These are phyloP conservation scores for Aaosphaeria arxii DNA, from an alignment of 2,329 filamentous ascomycete species.

Conservation along the genomic window DNA sequence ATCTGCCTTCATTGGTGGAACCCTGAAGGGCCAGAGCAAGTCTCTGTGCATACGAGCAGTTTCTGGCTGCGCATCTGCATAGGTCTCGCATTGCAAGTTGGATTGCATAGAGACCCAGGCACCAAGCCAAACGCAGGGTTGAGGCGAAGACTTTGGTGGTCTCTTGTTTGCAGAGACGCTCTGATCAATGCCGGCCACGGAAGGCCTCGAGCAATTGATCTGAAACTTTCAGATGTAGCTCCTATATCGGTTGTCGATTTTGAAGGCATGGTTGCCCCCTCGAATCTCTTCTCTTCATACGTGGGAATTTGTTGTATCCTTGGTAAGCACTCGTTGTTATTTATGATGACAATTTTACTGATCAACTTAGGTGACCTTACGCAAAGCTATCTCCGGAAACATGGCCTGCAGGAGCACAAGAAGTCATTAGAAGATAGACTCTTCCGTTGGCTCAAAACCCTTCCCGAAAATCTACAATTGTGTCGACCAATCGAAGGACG, in stretches of 20 bases:
- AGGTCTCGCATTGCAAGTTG: slow-evolving; percentile 44
- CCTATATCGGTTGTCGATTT: slow-evolving; percentile 38
- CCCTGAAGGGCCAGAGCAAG: slow-evolving; percentile 40
- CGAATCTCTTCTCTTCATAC: slow-evolving; percentile 38
- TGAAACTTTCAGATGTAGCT: slow-evolving; percentile 39
- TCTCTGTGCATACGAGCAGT: slow-evolving; percentile 43
- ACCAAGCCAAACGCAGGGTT: slow-evolving; percentile 32
- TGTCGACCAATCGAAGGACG: slow-evolving; percentile 17
- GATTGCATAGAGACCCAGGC: slow-evolving; percentile 42
- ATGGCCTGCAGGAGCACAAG: slow-evolving; percentile 28
- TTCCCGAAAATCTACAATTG: slow-evolving; percentile 30
- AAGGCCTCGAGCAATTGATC: slow-evolving; percentile 39
- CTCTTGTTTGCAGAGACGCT: slow-evolving; percentile 40
- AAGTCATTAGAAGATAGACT: slow-evolving; percentile 37
- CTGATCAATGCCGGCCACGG: slow-evolving; percentile 43
- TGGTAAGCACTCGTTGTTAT: background rate
- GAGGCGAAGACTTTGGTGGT: slow-evolving; percentile 44
- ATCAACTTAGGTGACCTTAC: slow-evolving; percentile 33
- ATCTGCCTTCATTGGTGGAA: slow-evolving; percentile 45
- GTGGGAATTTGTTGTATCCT: slow-evolving; percentile 38
- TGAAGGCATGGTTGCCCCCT: slow-evolving; percentile 21
- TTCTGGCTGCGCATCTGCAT: slow-evolving; percentile 45
- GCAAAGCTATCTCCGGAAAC: slow-evolving; percentile 37
- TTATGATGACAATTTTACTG: too few relatives aligned
- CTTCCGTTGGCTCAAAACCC: slow-evolving; percentile 40